Conservation (phyloP, 2,329 filamentous ascomycete species). For the Huntiella savannae region DNA sequence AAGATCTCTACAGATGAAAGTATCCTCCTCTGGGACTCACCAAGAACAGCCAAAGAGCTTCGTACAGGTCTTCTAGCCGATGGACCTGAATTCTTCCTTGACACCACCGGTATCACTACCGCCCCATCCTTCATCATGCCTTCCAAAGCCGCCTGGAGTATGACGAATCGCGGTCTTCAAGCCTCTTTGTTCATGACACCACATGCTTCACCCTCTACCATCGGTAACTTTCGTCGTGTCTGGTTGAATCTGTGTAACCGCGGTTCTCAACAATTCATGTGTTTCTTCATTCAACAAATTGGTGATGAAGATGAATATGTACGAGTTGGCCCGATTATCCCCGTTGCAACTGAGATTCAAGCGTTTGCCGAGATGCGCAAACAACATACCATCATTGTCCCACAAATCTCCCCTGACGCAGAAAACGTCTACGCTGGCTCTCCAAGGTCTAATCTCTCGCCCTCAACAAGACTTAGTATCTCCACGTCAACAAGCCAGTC, state of each 20-base stretch:
- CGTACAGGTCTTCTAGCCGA: constrained; percentile 10
- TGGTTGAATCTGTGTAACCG: constrained; percentile 10
- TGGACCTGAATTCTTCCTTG: constrained; percentile 7
- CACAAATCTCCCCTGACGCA: constrained; percentile 4
- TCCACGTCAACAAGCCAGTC: not conserved
- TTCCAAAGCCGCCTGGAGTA: constrained; percentile 6
- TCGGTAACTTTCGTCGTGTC: constrained; percentile 11
- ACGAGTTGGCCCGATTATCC: constrained; percentile 7
- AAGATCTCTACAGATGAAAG: constrained; percentile 15
- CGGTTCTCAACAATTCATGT: constrained; percentile 10
- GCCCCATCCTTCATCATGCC: constrained; percentile 10
- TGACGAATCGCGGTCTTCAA: constrained; percentile 9
- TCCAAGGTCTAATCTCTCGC: not conserved
- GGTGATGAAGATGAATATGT: constrained; percentile 10
- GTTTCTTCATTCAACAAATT: constrained; percentile 11
- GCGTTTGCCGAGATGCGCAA: constrained; percentile 7
- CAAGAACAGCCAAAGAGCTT: not conserved
- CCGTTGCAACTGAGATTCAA: constrained; percentile 5
- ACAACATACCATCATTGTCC: constrained; percentile 10
- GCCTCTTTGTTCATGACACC: constrained; percentile 10
- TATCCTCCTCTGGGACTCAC: constrained; percentile 15
- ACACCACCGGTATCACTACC: constrained; percentile 1
- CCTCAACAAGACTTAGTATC: not conserved
- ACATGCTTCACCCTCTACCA: constrained; percentile 4
- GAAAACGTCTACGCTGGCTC: not conserved